Conservation (phyloP, 2,329 filamentous ascomycete genomes). For the Emydomyces testavorans region DNA sequence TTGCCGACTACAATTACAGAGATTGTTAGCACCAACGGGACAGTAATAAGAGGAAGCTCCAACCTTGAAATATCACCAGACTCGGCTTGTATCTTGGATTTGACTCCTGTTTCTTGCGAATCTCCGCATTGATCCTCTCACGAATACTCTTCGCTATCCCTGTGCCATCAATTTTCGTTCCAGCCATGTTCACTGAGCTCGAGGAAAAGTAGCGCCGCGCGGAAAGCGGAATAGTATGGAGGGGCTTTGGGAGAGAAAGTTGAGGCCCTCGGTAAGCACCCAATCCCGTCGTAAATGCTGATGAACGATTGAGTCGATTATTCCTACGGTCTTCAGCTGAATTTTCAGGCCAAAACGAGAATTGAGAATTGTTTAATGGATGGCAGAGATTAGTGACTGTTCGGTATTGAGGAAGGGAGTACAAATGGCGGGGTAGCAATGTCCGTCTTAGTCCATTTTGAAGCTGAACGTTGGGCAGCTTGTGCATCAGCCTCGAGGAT, state of each 20-base stretch:
- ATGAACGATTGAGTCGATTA: constrained; percentile 22
- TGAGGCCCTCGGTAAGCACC: constrained; percentile 38
- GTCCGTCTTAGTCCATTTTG: constrained; percentile 1
- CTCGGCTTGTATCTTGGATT: constrained; percentile 83
- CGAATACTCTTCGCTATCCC: constrained; percentile 88
- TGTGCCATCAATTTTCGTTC: constrained; percentile 87
- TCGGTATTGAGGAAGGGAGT: constrained; percentile 14
- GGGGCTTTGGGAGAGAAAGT: background rate
- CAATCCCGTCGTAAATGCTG: constrained; percentile 66
- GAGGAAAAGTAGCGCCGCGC: constrained; percentile 36
- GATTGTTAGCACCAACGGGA: background rate
- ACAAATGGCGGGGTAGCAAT: constrained; percentile 12
- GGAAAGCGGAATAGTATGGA: constrained; percentile 15
- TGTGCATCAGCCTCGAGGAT: constrained; percentile 13
- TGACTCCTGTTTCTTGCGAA: constrained; percentile 63
- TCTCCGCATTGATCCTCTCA: constrained; percentile 66
- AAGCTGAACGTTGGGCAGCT: constrained; percentile 15
- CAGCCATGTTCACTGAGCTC: constrained; percentile 59
- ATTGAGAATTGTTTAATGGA: background rate
- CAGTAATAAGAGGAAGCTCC: constrained; percentile 9
- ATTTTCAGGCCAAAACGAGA: background rate
- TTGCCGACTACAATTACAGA: constrained; percentile 57
- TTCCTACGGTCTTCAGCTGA: background rate
- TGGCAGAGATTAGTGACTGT: constrained; percentile 6
- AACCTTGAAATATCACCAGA: constrained; percentile 91